phyloP scores from a whole-genome alignment of 2,329 filamentous ascomycete genomes.

The Ophiostoma piceae region DNA sequence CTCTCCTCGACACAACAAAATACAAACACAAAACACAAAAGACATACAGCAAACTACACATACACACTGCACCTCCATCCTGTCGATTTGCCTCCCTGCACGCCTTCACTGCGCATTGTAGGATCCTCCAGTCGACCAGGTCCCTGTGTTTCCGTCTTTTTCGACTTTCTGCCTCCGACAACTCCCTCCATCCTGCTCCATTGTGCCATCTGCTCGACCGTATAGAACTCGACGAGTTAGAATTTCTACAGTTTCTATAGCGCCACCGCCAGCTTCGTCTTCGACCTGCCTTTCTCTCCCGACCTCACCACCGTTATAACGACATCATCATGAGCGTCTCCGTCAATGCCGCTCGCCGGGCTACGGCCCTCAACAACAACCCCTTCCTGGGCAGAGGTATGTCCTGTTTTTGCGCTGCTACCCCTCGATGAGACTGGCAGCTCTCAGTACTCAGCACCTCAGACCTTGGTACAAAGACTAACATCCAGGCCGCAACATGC shows the following conservation, averaged over 20 bases:
- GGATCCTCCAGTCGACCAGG: neutral
- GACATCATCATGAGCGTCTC: conserved; percentile 49
- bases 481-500: conserved; percentile 42
- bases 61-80: neutral
- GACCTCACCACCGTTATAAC: neutral
- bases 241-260: neutral
- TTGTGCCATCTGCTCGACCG: neutral
- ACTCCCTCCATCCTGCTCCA: neutral
- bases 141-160: neutral
- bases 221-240: neutral
- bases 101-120: conserved; percentile 17
- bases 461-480: neutral
- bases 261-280: conserved; percentile 1
- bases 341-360: conserved; percentile 51
- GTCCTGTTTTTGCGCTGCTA: neutral
- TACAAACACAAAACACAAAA: conserved; percentile 12
- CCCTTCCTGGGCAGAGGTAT: conserved; percentile 47
- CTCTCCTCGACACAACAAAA: conserved; percentile 16
- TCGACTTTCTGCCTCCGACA: conserved; percentile 3
- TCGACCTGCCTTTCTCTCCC: neutral
- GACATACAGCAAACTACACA: neutral
- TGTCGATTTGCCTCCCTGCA: neutral
- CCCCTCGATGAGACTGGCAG: neutral
- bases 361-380: conserved; percentile 46
- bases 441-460: neutral